A percentile compares a stretch with the other conserved stretches of the same genome.
Conservation (phyloP, 768 basidiomycete species). For the Leccinum sublutescens region DNA sequence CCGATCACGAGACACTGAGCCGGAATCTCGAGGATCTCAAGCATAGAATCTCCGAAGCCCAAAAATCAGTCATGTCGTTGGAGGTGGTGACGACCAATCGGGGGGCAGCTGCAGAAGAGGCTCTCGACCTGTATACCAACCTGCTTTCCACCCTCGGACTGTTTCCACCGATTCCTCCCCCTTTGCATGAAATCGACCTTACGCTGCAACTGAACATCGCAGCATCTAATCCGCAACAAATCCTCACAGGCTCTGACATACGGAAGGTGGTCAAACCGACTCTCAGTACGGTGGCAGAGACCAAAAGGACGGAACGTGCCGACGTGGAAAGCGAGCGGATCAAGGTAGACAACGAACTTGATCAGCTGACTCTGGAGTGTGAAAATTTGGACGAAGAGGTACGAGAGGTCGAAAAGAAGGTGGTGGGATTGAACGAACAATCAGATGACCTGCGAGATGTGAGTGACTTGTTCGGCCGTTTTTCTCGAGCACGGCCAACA, state of each 20-base stretch:
- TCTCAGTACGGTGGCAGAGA: slow-evolving; percentile 67
- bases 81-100: slow-evolving; percentile 84
- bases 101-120: slow-evolving; percentile 77
- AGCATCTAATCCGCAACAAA: slow-evolving; percentile 61
- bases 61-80: slow-evolving; percentile 68
- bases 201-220: slow-evolving; percentile 81
- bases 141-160: slow-evolving; percentile 73
- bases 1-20: slow-evolving; percentile 77
- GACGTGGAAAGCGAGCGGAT: slow-evolving; percentile 75
- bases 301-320: slow-evolving; percentile 66
- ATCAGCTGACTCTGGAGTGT: slow-evolving; percentile 70
- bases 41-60: slow-evolving; percentile 70
- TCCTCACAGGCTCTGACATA: slow-evolving; percentile 70
- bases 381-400: slow-evolving; percentile 83
- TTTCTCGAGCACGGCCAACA: slow-evolving; percentile 1
- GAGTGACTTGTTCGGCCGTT: slow-evolving; percentile 21
- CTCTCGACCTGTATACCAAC: slow-evolving; percentile 75
- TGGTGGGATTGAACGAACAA: slow-evolving; percentile 64
- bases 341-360: slow-evolving; percentile 79
- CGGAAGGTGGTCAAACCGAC: slow-evolving; percentile 75
- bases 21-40: slow-evolving; percentile 75
- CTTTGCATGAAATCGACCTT: slow-evolving; percentile 73
- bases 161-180: slow-evolving; percentile 69
- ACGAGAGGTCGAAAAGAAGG: slow-evolving; percentile 70
- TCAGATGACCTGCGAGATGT: slow-evolving; percentile 84